Percentiles rank a stretch among this genome's conserved stretches.
phyloP scores from a whole-genome alignment of 257 asterid species.

The Striga asiatica region DNA sequence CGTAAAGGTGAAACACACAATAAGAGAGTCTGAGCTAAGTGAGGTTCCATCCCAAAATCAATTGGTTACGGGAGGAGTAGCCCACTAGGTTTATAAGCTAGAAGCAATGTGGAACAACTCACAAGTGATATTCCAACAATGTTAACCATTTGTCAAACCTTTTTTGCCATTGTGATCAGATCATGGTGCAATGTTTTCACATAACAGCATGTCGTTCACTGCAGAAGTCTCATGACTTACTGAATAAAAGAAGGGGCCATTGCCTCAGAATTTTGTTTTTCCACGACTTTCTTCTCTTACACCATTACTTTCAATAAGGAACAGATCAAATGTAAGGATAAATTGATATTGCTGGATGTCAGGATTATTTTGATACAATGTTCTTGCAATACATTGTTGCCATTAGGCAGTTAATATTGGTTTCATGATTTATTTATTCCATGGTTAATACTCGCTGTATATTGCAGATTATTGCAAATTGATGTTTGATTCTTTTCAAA shows the following conservation, averaged over 20 bases:
- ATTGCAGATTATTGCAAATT: neutral
- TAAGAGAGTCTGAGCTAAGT: too few relatives aligned
- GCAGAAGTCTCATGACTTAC: neutral
- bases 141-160: too few relatives aligned
- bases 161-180: neutral
- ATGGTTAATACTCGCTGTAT: neutral
- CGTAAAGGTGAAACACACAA: too few relatives aligned
- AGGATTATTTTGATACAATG: neutral
- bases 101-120: too few relatives aligned
- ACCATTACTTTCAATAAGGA: neutral
- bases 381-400: constrained; percentile 2
- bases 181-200: neutral
- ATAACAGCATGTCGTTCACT: neutral
- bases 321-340: neutral
- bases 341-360: neutral
- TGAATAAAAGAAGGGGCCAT: neutral
- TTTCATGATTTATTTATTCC: neutral
- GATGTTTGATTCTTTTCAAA: neutral
- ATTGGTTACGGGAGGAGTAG: too few relatives aligned
- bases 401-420: neutral
- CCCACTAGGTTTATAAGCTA: too few relatives aligned
- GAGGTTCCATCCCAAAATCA: too few relatives aligned
- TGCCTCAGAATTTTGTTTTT: neutral
- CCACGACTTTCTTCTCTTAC: neutral
- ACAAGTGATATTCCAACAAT: too few relatives aligned